Evolutionary conservation across 306 rosid genomes (phyloP).

Genomic region (Fagus crenata): DNA sequence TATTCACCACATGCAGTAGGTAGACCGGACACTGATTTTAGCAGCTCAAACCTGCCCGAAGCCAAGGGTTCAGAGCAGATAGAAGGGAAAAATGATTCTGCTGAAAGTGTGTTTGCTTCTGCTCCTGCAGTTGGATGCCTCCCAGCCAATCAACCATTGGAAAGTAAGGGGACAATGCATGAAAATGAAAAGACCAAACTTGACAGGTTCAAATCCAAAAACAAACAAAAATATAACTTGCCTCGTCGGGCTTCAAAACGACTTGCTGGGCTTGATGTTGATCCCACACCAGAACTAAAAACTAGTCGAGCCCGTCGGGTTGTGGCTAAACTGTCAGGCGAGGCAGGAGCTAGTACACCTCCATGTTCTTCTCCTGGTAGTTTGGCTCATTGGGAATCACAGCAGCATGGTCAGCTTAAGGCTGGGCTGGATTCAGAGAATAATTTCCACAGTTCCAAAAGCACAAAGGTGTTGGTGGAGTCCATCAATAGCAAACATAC

Average conservation of each 20-base stretch:
- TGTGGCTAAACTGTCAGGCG: conserved; percentile 35
- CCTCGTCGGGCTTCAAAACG: conserved; percentile 89
- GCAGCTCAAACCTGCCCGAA: conserved; percentile 29
- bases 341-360: conserved; percentile 30
- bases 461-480: conserved; percentile 10
- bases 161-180: conserved; percentile 27
- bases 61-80: conserved; percentile 35
- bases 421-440: conserved; percentile 23
- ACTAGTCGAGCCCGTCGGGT: conserved; percentile 39
- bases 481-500: conserved; percentile 11
- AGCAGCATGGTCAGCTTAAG: conserved; percentile 23
- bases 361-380: conserved; percentile 31
- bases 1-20: conserved; percentile 32
- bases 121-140: conserved; percentile 20
- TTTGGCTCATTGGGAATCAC: conserved; percentile 18
- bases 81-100: conserved; percentile 32
- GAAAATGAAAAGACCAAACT: conserved; percentile 35
- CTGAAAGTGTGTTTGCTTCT: conserved; percentile 31
- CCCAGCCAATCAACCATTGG: conserved; percentile 30
- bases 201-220: conserved; percentile 33
- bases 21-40: conserved; percentile 17
- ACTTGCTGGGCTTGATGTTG: conserved; percentile 78
- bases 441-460: conserved; percentile 10
- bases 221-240: conserved; percentile 45
- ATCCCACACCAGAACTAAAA: conserved; percentile 54